These are phyloP conservation scores for Apium graveolens DNA, from an alignment of 129 eudicot species.

Conservation along the genomic window DNA sequence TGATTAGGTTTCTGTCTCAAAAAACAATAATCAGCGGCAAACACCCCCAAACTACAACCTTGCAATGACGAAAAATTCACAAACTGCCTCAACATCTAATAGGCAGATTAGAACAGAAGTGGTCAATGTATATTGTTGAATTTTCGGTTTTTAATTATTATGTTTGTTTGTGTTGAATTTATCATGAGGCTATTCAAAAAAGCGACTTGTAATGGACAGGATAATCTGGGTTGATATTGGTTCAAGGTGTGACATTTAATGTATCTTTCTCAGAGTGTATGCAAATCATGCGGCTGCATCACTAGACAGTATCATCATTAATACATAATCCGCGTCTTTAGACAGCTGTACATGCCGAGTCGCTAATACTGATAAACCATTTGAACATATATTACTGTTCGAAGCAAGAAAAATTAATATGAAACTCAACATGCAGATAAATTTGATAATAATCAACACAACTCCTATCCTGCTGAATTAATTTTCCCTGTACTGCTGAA, in stretches of 20 bases:
- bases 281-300: background rate
- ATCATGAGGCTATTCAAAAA: background rate
- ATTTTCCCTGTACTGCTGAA: background rate
- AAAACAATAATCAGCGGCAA: background rate
- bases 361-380: background rate
- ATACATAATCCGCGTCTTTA: too few species aligned
- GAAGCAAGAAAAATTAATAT: background rate
- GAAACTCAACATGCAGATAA: background rate
- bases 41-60: background rate
- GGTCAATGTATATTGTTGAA: background rate
- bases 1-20: background rate
- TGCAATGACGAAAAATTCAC: background rate
- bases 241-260: background rate
- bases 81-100: background rate
- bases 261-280: background rate
- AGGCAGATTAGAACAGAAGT: background rate
- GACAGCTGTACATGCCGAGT: too few species aligned
- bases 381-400: background rate
- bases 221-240: background rate
- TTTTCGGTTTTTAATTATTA: background rate
- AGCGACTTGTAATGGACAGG: background rate
- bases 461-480: background rate
- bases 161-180: background rate
- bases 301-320: background rate
- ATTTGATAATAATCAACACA: background rate